phyloP scores from a whole-genome alignment of 2,329 filamentous ascomycete species.

The Claviceps africana region DNA sequence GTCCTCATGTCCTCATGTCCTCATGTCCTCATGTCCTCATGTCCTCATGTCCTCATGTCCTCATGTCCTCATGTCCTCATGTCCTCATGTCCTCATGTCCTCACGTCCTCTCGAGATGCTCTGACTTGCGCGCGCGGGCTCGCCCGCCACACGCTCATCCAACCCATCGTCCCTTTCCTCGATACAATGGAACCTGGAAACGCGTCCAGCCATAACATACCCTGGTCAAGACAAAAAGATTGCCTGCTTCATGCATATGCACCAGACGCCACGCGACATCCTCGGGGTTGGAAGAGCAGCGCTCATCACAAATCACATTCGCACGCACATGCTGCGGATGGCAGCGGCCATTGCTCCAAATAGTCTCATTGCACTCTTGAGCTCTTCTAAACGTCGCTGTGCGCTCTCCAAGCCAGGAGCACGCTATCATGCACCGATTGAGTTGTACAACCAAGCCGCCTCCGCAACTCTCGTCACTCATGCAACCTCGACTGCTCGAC shows the following conservation, averaged over 20 bases:
- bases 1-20: too few relatives aligned
- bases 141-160: background rate
- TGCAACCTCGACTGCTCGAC: slow-evolving; percentile 3
- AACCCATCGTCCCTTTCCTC: background rate
- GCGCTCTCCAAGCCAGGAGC: slow-evolving; percentile 5
- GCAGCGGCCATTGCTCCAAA: background rate
- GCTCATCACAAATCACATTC: background rate
- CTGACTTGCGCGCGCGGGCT: too few relatives aligned
- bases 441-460: slow-evolving; percentile 4
- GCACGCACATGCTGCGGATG: background rate
- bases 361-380: slow-evolving; percentile 1
- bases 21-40: too few relatives aligned
- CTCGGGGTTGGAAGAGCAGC: background rate
- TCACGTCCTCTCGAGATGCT: too few relatives aligned
- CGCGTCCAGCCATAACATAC: background rate
- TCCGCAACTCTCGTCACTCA: background rate
- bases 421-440: slow-evolving; percentile 5
- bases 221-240: background rate
- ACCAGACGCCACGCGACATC: background rate
- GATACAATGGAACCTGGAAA: background rate
- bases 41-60: too few relatives aligned
- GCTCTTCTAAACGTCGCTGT: slow-evolving; percentile 2
- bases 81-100: too few relatives aligned
- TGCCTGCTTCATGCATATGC: background rate
- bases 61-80: too few relatives aligned